phyloP scores from a whole-genome alignment of 208 protist genomes.

The Acanthamoeba royreba region DNA sequence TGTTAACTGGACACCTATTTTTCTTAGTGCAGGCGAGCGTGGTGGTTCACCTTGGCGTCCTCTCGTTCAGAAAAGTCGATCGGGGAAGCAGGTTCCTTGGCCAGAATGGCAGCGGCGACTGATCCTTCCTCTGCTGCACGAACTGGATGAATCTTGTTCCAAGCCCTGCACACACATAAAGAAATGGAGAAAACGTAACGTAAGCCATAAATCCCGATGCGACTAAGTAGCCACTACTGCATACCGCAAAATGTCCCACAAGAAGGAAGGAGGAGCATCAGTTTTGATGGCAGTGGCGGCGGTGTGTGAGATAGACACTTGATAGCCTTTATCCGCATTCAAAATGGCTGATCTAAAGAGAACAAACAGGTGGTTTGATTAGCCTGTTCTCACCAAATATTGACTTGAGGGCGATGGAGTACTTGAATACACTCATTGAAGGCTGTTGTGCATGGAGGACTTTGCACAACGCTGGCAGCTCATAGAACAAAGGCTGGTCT shows the following conservation, averaged over 20 bases:
- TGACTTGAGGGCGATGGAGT: background rate
- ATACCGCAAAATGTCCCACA: background rate
- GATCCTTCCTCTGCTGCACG: background rate
- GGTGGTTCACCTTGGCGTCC: conserved; percentile 17
- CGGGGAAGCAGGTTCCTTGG: conserved; percentile 2
- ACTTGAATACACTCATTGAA: conserved; percentile 26
- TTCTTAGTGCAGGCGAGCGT: too few relatives aligned
- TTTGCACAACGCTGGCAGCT: conserved; percentile 47
- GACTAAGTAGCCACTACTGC: too few relatives aligned
- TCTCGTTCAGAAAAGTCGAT: conserved; percentile 8
- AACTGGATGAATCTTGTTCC: conserved; percentile 39
- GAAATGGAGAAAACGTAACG: background rate
- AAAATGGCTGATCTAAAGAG: conserved; percentile 67
- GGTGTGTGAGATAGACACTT: conserved; percentile 72
- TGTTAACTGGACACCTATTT: too few relatives aligned
- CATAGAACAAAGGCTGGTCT: conserved; percentile 71
- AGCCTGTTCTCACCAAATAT: too few relatives aligned
- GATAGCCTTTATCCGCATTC: conserved; percentile 66
- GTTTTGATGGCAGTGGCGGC: conserved; percentile 76
- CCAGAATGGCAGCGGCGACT: conserved; percentile 16
- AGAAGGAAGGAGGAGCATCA: conserved; percentile 69
- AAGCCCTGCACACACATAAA: too few relatives aligned
- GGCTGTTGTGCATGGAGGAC: conserved; percentile 52
- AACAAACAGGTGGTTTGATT: too few relatives aligned
- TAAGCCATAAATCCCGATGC: background rate